phyloP scores from a whole-genome alignment of 2,329 filamentous ascomycete genomes.

The Paecilomyces fulvus region DNA sequence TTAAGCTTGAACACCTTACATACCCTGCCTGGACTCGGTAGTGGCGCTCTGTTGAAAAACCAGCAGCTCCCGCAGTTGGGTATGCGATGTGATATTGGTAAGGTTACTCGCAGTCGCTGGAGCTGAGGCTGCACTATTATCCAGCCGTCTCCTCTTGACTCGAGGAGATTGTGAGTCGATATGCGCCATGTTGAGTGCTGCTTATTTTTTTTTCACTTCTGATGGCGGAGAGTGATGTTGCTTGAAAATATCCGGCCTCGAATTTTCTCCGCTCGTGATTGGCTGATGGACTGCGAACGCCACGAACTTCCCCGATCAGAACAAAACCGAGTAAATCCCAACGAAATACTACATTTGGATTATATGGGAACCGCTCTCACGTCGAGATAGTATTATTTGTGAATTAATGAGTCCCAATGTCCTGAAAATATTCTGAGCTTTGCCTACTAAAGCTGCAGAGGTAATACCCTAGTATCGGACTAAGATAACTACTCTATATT shows the following conservation, averaged over 20 bases:
- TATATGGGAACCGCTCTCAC: not conserved
- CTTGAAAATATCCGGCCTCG: not conserved
- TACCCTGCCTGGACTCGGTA: conserved; percentile 52
- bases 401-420: no score
- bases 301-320: not conserved
- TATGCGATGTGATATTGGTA: conserved; percentile 37
- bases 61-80: conserved; percentile 61
- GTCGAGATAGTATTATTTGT: no score
- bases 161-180: conserved; percentile 24
- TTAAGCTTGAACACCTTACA: conserved; percentile 36
- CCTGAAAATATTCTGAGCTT: no score
- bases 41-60: conserved; percentile 60
- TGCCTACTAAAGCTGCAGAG: no score
- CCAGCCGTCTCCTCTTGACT: conserved; percentile 34
- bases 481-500: no score
- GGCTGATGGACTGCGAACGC: not conserved
- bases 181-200: conserved; percentile 20
- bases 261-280: conserved; percentile 4
- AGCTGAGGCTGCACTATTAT: conserved; percentile 12
- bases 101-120: conserved; percentile 4
- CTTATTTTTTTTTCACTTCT: not conserved
- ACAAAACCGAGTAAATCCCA: not conserved
- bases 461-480: no score
- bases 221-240: not conserved
- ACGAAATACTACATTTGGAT: not conserved